Conservation (phyloP, 2,329 filamentous ascomycete genomes). For the Exophiala sp. region DNA sequence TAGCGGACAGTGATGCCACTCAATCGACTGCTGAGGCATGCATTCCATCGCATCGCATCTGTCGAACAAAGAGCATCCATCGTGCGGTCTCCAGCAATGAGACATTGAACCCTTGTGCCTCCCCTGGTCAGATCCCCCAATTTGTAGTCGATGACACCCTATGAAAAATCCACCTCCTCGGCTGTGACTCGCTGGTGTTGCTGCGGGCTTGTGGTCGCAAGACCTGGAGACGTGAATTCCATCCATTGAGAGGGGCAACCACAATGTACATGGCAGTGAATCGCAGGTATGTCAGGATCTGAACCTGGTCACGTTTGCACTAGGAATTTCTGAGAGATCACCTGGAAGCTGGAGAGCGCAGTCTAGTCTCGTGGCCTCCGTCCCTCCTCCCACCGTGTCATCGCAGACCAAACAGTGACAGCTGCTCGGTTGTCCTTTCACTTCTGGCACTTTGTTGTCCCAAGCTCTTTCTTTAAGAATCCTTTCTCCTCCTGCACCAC, state of each 20-base stretch:
- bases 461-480: conserved; percentile 1
- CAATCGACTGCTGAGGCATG: too few species aligned
- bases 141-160: conserved; percentile 1
- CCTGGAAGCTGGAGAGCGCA: background rate
- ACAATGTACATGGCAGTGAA: background rate
- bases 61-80: too few species aligned
- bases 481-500: background rate
- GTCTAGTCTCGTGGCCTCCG: too few species aligned
- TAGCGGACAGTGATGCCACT: too few species aligned
- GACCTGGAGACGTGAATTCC: background rate
- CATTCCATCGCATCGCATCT: too few species aligned
- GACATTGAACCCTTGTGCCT: background rate
- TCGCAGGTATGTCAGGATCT: background rate
- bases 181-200: background rate
- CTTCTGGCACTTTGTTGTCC: background rate
- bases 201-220: background rate
- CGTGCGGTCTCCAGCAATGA: background rate
- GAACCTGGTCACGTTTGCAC: background rate
- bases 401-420: background rate
- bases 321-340: background rate
- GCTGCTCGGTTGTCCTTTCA: background rate
- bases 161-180: background rate
- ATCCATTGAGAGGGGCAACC: conserved; percentile 1
- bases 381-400: background rate
- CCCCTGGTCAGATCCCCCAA: background rate